Evolutionary conservation across 1,284 basidiomycete species (phyloP).

Genomic region (Tylopilus orsonianus): DNA sequence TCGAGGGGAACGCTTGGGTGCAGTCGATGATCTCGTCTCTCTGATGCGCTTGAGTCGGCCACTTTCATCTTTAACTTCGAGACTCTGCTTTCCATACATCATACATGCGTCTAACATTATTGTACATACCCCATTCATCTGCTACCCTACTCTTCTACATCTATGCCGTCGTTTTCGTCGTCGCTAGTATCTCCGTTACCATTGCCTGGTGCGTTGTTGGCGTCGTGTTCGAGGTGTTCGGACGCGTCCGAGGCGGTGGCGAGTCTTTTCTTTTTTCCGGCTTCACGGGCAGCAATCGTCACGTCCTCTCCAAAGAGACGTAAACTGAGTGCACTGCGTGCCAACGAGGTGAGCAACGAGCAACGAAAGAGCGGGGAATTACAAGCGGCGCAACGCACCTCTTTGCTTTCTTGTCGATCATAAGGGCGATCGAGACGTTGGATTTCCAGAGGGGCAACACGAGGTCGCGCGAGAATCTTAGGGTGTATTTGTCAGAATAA

Average conservation of each 20-base stretch:
- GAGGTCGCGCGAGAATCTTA: constrained; percentile 72
- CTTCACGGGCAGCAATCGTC: constrained; percentile 52
- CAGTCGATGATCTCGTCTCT: constrained; percentile 54
- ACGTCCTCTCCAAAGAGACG: constrained; percentile 80
- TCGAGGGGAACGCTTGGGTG: constrained; percentile 72
- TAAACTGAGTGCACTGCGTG: constrained; percentile 66
- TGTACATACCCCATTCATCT: constrained; percentile 9
- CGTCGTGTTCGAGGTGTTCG: constrained; percentile 8
- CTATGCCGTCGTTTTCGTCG: constrained; percentile 10
- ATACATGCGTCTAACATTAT: too few relatives aligned
- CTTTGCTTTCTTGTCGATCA: constrained; percentile 95
- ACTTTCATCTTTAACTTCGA: constrained; percentile 9
- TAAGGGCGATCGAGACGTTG: constrained; percentile 78
- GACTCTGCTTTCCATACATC: not conserved
- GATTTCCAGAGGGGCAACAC: constrained; percentile 91
- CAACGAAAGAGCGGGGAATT: too few relatives aligned
- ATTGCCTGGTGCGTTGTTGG: constrained; percentile 4
- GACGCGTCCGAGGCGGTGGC: constrained; percentile 1
- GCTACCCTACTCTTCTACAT: constrained; percentile 17
- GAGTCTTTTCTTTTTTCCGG: constrained; percentile 29
- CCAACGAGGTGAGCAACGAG: not conserved
- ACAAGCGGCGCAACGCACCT: constrained; percentile 49
- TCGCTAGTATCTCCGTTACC: constrained; percentile 4
- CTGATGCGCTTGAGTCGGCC: constrained; percentile 31
- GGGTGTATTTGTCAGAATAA: constrained; percentile 6